Conservation (phyloP, 768 basidiomycete genomes). For the Coprinopsis cinerea region DNA sequence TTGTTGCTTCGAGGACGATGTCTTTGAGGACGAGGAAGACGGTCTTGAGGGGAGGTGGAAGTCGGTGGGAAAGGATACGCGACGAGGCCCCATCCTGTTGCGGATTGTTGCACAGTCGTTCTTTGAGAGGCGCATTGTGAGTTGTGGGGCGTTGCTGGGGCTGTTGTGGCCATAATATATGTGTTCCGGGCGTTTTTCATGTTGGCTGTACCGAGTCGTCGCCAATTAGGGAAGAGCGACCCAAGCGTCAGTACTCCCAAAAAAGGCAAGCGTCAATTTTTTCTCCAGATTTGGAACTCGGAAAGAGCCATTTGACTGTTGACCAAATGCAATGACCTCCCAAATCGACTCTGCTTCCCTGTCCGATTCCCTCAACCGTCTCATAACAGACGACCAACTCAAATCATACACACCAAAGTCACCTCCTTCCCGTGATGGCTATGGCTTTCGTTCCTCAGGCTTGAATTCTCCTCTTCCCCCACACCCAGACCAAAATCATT, state of each 20-base stretch:
- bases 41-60: conserved; percentile 27
- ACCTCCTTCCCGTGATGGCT: conserved; percentile 60
- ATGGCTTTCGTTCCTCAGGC: conserved; percentile 77
- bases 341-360: conserved; percentile 27
- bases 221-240: conserved; percentile 35
- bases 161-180: conserved; percentile 33
- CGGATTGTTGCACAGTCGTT: conserved; percentile 34
- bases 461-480: conserved; percentile 49
- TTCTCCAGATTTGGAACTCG: too few relatives aligned
- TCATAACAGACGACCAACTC: conserved; percentile 30
- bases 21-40: conserved; percentile 19
- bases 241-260: conserved; percentile 24
- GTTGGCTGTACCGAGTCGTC: conserved; percentile 5
- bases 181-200: conserved; percentile 42
- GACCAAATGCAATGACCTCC: background rate
- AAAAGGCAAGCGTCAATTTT: background rate
- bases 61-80: conserved; percentile 31
- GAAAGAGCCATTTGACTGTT: too few relatives aligned
- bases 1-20: conserved; percentile 11
- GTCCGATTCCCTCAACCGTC: conserved; percentile 40
- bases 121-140: conserved; percentile 18
- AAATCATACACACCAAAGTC: conserved; percentile 14
- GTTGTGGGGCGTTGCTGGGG: conserved; percentile 6
- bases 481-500: conserved; percentile 12
- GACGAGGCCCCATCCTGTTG: conserved; percentile 29